Evolutionary conservation across 108 stramenopile genomes (phyloP).

Genomic region (Licmophora abbreviata): DNA sequence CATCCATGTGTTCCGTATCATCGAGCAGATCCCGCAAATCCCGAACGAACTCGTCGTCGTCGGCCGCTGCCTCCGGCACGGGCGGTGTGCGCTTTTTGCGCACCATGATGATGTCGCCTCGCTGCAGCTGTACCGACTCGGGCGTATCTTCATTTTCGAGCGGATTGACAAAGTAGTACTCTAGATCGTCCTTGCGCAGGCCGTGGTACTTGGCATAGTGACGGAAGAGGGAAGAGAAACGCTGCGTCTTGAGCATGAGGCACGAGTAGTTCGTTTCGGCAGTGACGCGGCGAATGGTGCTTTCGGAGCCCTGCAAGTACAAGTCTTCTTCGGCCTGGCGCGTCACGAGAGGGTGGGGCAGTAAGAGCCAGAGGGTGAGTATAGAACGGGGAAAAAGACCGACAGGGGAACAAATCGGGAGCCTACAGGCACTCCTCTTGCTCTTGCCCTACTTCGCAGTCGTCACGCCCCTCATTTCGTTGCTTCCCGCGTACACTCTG

Average conservation of each 20-base stretch:
- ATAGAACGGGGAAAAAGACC: not conserved
- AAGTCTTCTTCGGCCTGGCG: slow-evolving; percentile 83
- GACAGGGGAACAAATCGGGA: too few relatives aligned
- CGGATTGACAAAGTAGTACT: slow-evolving; percentile 92
- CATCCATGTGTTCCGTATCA: slow-evolving; percentile 87
- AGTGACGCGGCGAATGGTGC: slow-evolving; percentile 83
- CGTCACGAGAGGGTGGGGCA: not conserved
- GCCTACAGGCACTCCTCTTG: too few relatives aligned
- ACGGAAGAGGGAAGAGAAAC: slow-evolving; percentile 91
- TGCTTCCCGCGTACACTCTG: too few relatives aligned
- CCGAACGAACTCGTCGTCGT: slow-evolving; percentile 82
- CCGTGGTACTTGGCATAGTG: slow-evolving; percentile 99
- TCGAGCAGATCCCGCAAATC: slow-evolving; percentile 83
- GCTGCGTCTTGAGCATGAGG: slow-evolving; percentile 95
- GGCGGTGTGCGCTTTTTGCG: slow-evolving; percentile 72
- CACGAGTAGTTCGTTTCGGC: slow-evolving; percentile 93
- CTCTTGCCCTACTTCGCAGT: too few relatives aligned
- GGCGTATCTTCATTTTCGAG: slow-evolving; percentile 92
- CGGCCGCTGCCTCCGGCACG: slow-evolving; percentile 72
- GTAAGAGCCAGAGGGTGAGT: not conserved
- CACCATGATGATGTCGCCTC: slow-evolving; percentile 90
- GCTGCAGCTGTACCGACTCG: slow-evolving; percentile 82
- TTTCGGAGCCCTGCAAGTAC: slow-evolving; percentile 81
- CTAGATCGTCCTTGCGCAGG: slow-evolving; percentile 91
- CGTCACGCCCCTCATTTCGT: too few relatives aligned